Conservation (phyloP, 176 grass and related monocot genomes). For the Carex pumila region DNA sequence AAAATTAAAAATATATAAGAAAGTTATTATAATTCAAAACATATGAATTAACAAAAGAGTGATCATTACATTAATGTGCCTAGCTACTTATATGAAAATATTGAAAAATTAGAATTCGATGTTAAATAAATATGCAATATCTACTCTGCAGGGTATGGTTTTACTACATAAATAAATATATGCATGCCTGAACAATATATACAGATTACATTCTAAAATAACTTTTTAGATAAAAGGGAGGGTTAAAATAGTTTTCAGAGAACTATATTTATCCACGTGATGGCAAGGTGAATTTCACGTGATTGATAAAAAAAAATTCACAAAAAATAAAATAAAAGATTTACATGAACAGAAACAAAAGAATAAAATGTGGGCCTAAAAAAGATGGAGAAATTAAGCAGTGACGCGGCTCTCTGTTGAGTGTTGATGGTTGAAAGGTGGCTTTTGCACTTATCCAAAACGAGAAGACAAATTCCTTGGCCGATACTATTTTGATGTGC, state of each 20-base stretch:
- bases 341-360: not conserved
- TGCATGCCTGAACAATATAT: not conserved
- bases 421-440: not conserved
- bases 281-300: not conserved
- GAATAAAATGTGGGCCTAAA: not conserved
- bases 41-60: too few relatives aligned
- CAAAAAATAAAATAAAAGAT: too few relatives aligned
- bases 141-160: not conserved
- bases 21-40: too few relatives aligned
- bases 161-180: not conserved
- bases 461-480: not conserved
- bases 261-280: not conserved
- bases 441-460: constrained; percentile 5
- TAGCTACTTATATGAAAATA: not conserved
- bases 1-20: not conserved
- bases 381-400: not conserved
- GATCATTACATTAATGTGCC: not conserved
- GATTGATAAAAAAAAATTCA: not conserved
- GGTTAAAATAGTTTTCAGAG: not conserved
- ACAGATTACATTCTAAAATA: not conserved
- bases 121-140: not conserved
- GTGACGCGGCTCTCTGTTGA: not conserved
- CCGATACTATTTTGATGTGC: too few relatives aligned
- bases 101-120: not conserved
- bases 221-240: not conserved